phyloP scores from a whole-genome alignment of 768 basidiomycete species.

The Tulasnella sp. region DNA sequence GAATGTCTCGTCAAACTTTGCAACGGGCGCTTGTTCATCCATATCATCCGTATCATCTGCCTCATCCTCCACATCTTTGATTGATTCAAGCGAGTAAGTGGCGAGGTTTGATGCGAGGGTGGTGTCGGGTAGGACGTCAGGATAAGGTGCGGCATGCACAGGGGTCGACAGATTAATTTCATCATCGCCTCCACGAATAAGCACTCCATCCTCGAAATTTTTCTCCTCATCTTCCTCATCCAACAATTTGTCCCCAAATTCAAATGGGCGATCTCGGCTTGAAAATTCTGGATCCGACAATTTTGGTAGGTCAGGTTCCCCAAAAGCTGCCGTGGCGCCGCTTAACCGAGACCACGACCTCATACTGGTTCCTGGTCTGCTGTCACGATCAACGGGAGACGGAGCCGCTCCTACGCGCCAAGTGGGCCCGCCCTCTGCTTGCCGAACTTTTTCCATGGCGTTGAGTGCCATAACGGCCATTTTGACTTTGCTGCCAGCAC shows the following conservation, averaged over 20 bases:
- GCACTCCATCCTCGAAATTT: background rate
- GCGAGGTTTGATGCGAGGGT: slow-evolving; percentile 6
- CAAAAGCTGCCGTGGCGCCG: background rate
- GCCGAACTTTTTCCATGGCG: slow-evolving; percentile 15
- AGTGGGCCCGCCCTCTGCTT: background rate
- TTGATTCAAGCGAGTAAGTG: slow-evolving; percentile 15
- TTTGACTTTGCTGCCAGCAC: slow-evolving; percentile 19
- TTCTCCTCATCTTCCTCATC: background rate
- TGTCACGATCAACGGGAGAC: slow-evolving; percentile 8
- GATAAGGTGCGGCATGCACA: background rate
- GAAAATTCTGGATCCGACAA: background rate
- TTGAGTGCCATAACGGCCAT: slow-evolving; percentile 24
- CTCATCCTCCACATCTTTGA: slow-evolving; percentile 9
- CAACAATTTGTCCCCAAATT: background rate
- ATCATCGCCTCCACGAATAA: background rate
- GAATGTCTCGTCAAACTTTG: slow-evolving; percentile 9
- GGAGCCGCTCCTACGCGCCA: background rate
- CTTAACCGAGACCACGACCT: slow-evolving; percentile 26
- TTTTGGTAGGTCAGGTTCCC: background rate
- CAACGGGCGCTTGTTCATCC: background rate
- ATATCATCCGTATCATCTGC: background rate
- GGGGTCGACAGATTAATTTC: background rate
- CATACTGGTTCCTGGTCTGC: background rate
- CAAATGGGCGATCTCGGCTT: background rate
- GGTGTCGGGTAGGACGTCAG: slow-evolving; percentile 8